Conservation (phyloP, 108 stramenopile species). For the Nannochloropsis gaditana region DNA sequence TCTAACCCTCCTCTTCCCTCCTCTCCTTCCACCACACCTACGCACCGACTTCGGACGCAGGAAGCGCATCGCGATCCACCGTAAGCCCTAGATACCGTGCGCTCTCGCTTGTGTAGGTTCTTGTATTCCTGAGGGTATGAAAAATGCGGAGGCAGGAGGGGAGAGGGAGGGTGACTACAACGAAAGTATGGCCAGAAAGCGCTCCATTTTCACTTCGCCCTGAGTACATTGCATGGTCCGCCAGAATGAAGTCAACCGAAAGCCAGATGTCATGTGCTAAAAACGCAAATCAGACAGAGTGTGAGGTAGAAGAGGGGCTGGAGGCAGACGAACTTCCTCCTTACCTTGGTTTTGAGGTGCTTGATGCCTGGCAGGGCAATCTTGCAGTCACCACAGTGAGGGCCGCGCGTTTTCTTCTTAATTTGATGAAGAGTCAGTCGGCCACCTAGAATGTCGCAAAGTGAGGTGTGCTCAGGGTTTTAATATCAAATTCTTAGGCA, state of each 20-base stretch:
- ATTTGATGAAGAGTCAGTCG: conserved; percentile 72
- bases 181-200: neutral
- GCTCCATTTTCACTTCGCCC: no score
- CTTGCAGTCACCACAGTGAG: conserved; percentile 87
- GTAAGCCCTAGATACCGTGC: conserved; percentile 94
- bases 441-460: conserved; percentile 57
- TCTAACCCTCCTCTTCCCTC: neutral
- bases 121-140: conserved; percentile 54
- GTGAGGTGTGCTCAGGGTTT: neutral
- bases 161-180: neutral
- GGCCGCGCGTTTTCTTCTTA: conserved; percentile 80
- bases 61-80: conserved; percentile 79
- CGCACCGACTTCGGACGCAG: conserved; percentile 71
- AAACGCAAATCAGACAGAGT: neutral
- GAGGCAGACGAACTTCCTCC: neutral
- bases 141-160: conserved; percentile 22
- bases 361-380: conserved; percentile 78
- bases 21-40: neutral
- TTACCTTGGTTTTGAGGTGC: conserved; percentile 23
- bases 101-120: conserved; percentile 83
- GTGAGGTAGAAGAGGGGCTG: neutral
- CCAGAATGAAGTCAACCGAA: no score
- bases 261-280: no score
- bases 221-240: no score
- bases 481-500: neutral